Conservation (phyloP, 768 basidiomycete species). For the Suillus tomentosus region DNA sequence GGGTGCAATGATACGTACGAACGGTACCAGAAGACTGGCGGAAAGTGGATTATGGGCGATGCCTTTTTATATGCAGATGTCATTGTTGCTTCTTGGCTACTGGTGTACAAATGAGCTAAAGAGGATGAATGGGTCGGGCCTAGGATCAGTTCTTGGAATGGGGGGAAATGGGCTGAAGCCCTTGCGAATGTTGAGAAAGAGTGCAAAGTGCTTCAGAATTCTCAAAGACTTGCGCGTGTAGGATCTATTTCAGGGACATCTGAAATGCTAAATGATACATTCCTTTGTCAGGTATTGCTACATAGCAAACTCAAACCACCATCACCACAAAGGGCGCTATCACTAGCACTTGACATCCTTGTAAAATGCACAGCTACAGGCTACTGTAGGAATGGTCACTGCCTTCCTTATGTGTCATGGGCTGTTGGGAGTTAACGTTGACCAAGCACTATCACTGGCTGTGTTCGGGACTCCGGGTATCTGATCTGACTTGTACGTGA, state of each 20-base stretch:
- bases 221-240: neutral
- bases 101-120: slow-evolving; percentile 21
- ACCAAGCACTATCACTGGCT: neutral
- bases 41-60: slow-evolving; percentile 34
- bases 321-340: neutral
- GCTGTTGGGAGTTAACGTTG: neutral
- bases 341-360: too few relatives aligned
- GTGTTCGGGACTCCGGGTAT: neutral
- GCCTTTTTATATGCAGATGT: slow-evolving; percentile 35
- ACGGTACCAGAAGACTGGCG: slow-evolving; percentile 26
- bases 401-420: too few relatives aligned
- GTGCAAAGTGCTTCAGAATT: slow-evolving; percentile 19
- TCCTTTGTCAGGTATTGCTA: neutral
- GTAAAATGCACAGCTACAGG: too few relatives aligned
- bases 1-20: slow-evolving; percentile 13
- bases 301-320: neutral
- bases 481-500: neutral
- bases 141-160: slow-evolving; percentile 26
- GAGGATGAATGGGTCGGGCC: slow-evolving; percentile 27
- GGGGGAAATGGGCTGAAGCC: slow-evolving; percentile 27
- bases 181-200: slow-evolving; percentile 29
- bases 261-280: neutral
- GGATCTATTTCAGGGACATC: neutral
- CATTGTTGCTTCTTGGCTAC: slow-evolving; percentile 19
- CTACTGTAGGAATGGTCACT: too few relatives aligned